Base-by-base conservation (phyloP, 805 yeast genomes). In the Myxozyma melibiosi region DNA sequence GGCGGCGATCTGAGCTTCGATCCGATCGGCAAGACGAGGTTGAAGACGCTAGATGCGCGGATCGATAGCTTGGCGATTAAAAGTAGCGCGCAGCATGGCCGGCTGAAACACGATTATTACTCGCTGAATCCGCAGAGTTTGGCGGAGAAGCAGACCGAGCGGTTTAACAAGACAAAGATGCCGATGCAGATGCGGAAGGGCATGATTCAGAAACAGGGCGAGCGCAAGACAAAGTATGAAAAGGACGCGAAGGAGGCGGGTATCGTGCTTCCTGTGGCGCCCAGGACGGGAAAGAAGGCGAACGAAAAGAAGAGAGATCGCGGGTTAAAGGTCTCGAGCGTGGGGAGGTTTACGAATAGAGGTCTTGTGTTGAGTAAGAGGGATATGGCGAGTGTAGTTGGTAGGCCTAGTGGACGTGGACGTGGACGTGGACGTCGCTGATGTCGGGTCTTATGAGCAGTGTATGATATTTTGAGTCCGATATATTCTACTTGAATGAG, bases 101-200 rank as follows among this genome's bases (percentile, higher is more conserved):
- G 49, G 1, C 22, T 68, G 25, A 71, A 69, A 8, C 61, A 64
- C 28, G 62, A 60, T 39, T 55, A 55, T 31, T 60, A 60, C 42
- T 57, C 62, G 9, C 27, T 60, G 1, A 46, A 60, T 35, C 64
- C 64, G 33, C 49, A 55, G 35, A 35, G 42, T 11, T 45, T 60
- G 16, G 13, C 30, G 2, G 56, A 42, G 18, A 28, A 43, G 11
- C 52, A 60, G 30, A 13, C 8, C 8, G 50, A 39, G 4, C 39
- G 47, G 35, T 60, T 60, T 37, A 60, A 58, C 27, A 42, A 53
- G 39, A 94, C 88, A 64, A 87, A 84, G 50, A 88, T 90, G 82
- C 96, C 98, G 20, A 91, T 94, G 90, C 71, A 80, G 18, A 83
- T 90, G 77, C 80, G 97, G 54, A 88, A 87, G 68, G 96, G 96